Base-by-base conservation (phyloP, 2,329 filamentous ascomycete genomes). In the Xylariaceae sp. region DNA sequence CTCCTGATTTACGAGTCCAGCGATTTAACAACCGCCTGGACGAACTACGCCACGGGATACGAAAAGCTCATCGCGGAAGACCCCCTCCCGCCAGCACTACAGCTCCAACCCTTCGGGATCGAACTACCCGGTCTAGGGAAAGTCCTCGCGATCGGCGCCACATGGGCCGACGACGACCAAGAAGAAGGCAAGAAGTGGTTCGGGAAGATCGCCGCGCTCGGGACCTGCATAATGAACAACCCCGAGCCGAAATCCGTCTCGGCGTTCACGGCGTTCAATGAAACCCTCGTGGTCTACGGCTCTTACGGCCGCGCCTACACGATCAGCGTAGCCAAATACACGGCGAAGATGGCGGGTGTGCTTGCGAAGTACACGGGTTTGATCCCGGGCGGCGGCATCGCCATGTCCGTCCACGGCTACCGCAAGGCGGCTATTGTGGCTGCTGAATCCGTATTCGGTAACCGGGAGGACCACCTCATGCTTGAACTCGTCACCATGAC, bases 401-500 rank as follows among this genome's bases (percentile, higher is more conserved):
- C 67, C n/a, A 53, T 69, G 13, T 63, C 60, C 0, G 54, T 70
- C 9, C 68, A 72, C 46, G 63, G 65, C 34, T 63, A 70, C 8
- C 61, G 65, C 2, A 62, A 63, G 6, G 60, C 65, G 3, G 53
- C 29, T 5, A 49, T 49, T 3, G 57, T 56, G 32, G 6, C 32
- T 29, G 43, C 47, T n/a, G 45, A 62, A 6, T 66, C 69, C 0
- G 63, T 72, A 1, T 68, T 71, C 46, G 61, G 63, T 18, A 53
- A 63, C 7, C 57, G 68, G 22, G 54, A 61, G 1, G 63, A 67
- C 12, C 71, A 74, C 53, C 64, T 67, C 44, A 63, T 72, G 57
- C n/a, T 74, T 5, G 70, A 74, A 56, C 61, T 73, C 21, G 37
- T 74, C 0, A 58, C 67, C 0, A 61, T 60, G 22, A 61, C 64